phyloP scores from a whole-genome alignment of 495 filamentous ascomycete genomes.

The Podospora bellae-mahoneyi region DNA sequence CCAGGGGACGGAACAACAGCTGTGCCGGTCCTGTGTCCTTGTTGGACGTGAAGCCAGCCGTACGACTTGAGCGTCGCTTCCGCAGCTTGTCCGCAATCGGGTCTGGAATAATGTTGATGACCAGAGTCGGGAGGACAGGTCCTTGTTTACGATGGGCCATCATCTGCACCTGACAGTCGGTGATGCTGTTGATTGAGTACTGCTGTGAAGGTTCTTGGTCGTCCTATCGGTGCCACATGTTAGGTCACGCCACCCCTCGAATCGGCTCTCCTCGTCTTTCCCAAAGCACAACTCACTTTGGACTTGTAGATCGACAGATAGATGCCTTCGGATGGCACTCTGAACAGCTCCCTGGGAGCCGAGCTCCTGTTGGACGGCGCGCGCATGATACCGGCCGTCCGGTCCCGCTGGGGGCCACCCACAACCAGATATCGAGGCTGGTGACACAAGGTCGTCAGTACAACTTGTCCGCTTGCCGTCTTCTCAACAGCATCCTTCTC shows the following conservation, averaged over 20 bases:
- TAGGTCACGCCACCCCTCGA: not conserved
- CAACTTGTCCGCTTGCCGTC: not conserved
- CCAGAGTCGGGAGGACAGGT: conserved; percentile 46
- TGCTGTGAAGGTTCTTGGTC: conserved; percentile 51
- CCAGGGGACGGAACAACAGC: conserved; percentile 45
- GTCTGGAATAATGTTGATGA: conserved; percentile 51
- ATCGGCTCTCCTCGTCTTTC: not conserved
- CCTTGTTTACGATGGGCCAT: conserved; percentile 54
- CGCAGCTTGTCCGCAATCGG: conserved; percentile 49
- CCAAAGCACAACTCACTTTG: conserved; percentile 39
- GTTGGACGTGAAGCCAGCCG: conserved; percentile 44
- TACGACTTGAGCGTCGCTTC: conserved; percentile 55
- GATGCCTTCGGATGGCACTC: conserved; percentile 33
- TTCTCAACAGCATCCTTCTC: not conserved
- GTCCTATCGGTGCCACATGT: conserved; percentile 33
- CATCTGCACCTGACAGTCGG: conserved; percentile 50
- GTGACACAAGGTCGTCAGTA: conserved; percentile 8
- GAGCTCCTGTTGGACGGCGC: conserved; percentile 28
- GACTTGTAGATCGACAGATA: conserved; percentile 55
- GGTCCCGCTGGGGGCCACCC: conserved; percentile 32
- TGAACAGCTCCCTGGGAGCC: conserved; percentile 30
- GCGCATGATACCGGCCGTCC: conserved; percentile 26
- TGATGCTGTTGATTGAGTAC: conserved; percentile 46
- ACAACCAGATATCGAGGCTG: conserved; percentile 50
- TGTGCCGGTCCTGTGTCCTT: conserved; percentile 43